Evolutionary conservation across 495 filamentous ascomycete genomes (phyloP).

Genomic region (Penicillium salamii): DNA sequence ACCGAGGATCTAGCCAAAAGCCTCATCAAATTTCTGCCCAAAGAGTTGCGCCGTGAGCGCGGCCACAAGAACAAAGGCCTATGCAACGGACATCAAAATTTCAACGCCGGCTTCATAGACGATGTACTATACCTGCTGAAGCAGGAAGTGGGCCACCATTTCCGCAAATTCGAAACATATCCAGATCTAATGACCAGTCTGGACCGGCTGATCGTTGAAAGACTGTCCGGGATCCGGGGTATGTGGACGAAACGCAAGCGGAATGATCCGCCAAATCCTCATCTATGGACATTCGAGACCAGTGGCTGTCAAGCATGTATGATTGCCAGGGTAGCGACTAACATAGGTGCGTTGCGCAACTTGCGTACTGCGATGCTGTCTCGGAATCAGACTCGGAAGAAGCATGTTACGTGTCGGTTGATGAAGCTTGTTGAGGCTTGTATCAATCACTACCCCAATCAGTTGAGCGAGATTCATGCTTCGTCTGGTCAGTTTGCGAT

Average conservation of each 20-base stretch:
- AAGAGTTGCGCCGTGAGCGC: conserved; percentile 4
- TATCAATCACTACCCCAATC: conserved; percentile 13
- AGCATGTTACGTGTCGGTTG: conserved; percentile 20
- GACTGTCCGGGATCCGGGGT: conserved; percentile 22
- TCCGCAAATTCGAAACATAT: conserved; percentile 24
- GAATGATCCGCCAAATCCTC: background rate
- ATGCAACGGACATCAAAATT: conserved; percentile 13
- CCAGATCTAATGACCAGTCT: conserved; percentile 10
- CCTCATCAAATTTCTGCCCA: conserved; percentile 18
- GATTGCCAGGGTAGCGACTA: conserved; percentile 29
- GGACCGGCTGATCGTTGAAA: conserved; percentile 8
- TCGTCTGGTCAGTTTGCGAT: conserved; percentile 14
- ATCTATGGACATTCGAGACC: conserved; percentile 23
- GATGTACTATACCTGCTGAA: conserved; percentile 22
- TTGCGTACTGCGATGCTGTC: conserved; percentile 31
- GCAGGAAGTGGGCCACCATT: conserved; percentile 19
- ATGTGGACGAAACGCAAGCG: conserved; percentile 28
- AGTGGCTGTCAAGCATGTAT: conserved; percentile 43
- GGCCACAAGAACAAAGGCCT: background rate
- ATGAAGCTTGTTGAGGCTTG: conserved; percentile 27
- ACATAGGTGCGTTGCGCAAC: conserved; percentile 19
- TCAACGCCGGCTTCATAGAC: conserved; percentile 23
- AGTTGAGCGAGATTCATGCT: conserved; percentile 7
- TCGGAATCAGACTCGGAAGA: conserved; percentile 24
- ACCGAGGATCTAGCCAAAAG: conserved; percentile 1